These are phyloP conservation scores for Porcisia hertigi DNA, from an alignment of 208 protist genomes.

Conservation along the genomic window DNA sequence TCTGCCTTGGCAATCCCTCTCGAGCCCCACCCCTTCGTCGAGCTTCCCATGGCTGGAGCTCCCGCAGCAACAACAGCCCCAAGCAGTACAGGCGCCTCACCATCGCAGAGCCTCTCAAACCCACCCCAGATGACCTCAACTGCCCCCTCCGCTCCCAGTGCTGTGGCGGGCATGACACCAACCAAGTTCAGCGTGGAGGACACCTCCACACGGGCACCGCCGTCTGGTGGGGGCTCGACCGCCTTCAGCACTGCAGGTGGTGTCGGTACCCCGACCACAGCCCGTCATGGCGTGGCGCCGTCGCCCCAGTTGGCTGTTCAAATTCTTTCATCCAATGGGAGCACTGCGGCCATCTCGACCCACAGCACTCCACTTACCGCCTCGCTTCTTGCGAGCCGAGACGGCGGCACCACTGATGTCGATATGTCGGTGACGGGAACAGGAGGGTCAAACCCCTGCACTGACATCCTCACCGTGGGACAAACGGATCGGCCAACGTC, in stretches of 20 bases:
- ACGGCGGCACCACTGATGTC: slow-evolving; percentile 6
- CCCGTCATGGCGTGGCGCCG: background rate
- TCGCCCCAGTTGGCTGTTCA: slow-evolving; percentile 13
- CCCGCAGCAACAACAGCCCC: background rate
- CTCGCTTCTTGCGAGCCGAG: slow-evolving; percentile 26
- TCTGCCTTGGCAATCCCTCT: slow-evolving; percentile 4
- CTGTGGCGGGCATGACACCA: slow-evolving; percentile 9
- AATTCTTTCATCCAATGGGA: slow-evolving; percentile 33
- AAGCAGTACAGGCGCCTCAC: slow-evolving; percentile 18
- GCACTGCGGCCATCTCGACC: slow-evolving; percentile 22
- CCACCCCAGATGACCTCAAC: slow-evolving; percentile 1
- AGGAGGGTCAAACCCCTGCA: background rate
- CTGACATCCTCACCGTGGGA: background rate
- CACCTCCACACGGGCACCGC: slow-evolving; percentile 16
- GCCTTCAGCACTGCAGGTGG: slow-evolving; percentile 1
- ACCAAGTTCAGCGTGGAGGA: slow-evolving; percentile 30
- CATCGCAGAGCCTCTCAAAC: slow-evolving; percentile 14
- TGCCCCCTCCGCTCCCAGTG: background rate
- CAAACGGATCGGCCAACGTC: slow-evolving; percentile 16
- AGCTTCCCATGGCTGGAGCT: slow-evolving; percentile 1
- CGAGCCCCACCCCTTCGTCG: slow-evolving; percentile 7
- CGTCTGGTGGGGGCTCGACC: background rate
- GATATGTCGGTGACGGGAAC: background rate
- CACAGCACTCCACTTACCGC: slow-evolving; percentile 29
- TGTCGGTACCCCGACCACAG: background rate